A percentile compares a stretch with the other conserved stretches of the same genome.
Evolutionary conservation across 2,329 filamentous ascomycete genomes (phyloP).

Genomic region (Trichoderma atroviride): DNA sequence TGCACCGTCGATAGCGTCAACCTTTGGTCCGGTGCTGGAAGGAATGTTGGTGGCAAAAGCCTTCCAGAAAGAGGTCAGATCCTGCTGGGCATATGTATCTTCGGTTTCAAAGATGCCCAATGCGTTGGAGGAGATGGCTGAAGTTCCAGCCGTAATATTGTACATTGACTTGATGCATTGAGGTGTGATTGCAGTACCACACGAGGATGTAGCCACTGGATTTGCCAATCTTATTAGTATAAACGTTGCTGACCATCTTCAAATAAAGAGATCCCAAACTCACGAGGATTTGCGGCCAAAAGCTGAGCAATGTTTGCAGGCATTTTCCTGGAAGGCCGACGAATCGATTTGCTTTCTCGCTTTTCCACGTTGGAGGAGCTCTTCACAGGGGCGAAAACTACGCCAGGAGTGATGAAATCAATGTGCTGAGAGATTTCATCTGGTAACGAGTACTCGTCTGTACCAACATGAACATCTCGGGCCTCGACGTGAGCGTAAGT

Average conservation of each 20-base stretch:
- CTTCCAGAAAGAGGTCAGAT: conserved; percentile 53
- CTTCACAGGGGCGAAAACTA: conserved; percentile 28
- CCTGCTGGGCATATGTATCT: conserved; percentile 54
- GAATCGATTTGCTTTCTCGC: not conserved
- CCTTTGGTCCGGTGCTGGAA: conserved; percentile 47
- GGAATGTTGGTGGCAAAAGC: conserved; percentile 46
- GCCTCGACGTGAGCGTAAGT: conserved; percentile 47
- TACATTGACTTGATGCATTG: conserved; percentile 57
- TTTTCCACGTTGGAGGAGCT: not conserved
- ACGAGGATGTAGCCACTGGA: conserved; percentile 35
- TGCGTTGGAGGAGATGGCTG: conserved; percentile 45
- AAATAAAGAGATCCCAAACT: not conserved
- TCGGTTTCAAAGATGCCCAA: conserved; percentile 57
- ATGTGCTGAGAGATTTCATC: conserved; percentile 42
- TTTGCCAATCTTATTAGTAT: not conserved
- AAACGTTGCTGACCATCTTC: rapidly evolving
- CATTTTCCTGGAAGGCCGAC: not conserved
- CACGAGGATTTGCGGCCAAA: conserved; percentile 11
- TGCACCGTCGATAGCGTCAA: conserved; percentile 52
- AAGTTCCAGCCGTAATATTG: conserved; percentile 45
- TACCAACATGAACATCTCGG: conserved; percentile 43
- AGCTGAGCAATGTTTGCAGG: conserved; percentile 5
- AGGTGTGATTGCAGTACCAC: conserved; percentile 59
- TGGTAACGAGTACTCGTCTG: conserved; percentile 47
- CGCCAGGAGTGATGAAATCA: conserved; percentile 48